These are phyloP conservation scores for Ballota nigra DNA, from an alignment of 257 asterid genomes.

Conservation along the genomic window DNA sequence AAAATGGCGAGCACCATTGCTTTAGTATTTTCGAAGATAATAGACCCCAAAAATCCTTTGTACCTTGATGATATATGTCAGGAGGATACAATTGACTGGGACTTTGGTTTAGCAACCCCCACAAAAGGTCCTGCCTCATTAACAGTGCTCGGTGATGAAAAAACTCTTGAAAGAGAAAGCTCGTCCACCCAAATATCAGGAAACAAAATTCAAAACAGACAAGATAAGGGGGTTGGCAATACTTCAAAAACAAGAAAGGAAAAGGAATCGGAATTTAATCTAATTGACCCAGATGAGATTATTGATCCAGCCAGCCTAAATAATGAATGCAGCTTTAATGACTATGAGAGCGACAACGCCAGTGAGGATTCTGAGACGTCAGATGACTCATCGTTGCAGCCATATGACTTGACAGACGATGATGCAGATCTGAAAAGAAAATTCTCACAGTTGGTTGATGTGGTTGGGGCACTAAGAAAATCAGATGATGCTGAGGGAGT, in stretches of 20 bases:
- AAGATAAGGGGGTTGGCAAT: slow-evolving; percentile 28
- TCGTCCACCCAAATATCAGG: slow-evolving; percentile 23
- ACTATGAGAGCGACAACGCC: slow-evolving; percentile 54
- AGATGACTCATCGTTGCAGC: slow-evolving; percentile 63
- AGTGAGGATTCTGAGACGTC: slow-evolving; percentile 75
- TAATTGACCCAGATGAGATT: slow-evolving; percentile 85
- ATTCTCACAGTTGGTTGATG: slow-evolving; percentile 85
- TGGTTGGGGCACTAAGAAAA: slow-evolving; percentile 85
- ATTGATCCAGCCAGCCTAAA: slow-evolving; percentile 71
- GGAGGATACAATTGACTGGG: slow-evolving; percentile 83
- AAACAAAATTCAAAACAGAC: slow-evolving; percentile 34
- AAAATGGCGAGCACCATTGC: slow-evolving; percentile 96
- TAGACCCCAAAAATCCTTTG: slow-evolving; percentile 90
- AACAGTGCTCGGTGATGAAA: slow-evolving; percentile 30
- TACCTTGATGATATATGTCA: slow-evolving; percentile 78
- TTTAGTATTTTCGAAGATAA: slow-evolving; percentile 71
- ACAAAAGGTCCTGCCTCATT: slow-evolving; percentile 28
- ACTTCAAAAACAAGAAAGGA: slow-evolving; percentile 35
- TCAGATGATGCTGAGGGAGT: slow-evolving; percentile 93
- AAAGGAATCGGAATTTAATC: slow-evolving; percentile 34
- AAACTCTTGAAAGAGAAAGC: slow-evolving; percentile 32
- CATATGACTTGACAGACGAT: slow-evolving; percentile 89
- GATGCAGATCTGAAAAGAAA: slow-evolving; percentile 68
- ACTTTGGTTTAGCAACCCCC: slow-evolving; percentile 56
- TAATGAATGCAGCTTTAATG: slow-evolving; percentile 39